Percentiles rank a stretch among this genome's conserved stretches.
phyloP scores from a whole-genome alignment of 192 early-diverging fungal genomes.

The Coemansia sp. region DNA sequence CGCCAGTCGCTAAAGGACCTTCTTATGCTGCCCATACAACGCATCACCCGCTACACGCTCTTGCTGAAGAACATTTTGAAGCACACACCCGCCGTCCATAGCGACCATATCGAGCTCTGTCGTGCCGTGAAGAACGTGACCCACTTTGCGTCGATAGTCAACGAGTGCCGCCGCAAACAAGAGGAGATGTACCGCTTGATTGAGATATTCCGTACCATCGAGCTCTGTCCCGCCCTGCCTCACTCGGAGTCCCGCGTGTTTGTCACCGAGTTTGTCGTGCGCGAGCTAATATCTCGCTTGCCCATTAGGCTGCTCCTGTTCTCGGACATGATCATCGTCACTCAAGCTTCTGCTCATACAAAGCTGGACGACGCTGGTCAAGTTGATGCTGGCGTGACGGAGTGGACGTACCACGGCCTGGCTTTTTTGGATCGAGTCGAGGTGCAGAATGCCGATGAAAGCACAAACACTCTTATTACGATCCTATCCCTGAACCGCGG shows the following conservation, averaged over 20 bases:
- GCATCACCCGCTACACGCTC: slow-evolving; percentile 51
- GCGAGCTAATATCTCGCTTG: slow-evolving; percentile 48
- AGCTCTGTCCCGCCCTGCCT: slow-evolving; percentile 32
- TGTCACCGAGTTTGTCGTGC: slow-evolving; percentile 36
- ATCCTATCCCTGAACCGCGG: slow-evolving; percentile 46
- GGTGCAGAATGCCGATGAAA: slow-evolving; percentile 48
- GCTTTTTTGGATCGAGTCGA: slow-evolving; percentile 44
- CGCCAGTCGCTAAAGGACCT: slow-evolving; percentile 51
- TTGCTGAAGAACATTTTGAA: slow-evolving; percentile 48
- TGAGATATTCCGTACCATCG: slow-evolving; percentile 35
- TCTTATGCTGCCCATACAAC: slow-evolving; percentile 52
- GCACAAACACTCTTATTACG: slow-evolving; percentile 44
- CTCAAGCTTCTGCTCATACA: slow-evolving; percentile 36
- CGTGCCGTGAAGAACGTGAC: slow-evolving; percentile 51
- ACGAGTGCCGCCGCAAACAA: slow-evolving; percentile 51
- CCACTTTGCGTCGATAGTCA: slow-evolving; percentile 47
- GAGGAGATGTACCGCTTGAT: slow-evolving; percentile 41
- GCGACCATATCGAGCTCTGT: slow-evolving; percentile 49
- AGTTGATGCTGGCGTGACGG: slow-evolving; percentile 10
- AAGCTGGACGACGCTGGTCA: slow-evolving; percentile 23
- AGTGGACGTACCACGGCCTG: slow-evolving; percentile 47
- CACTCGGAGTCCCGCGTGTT: slow-evolving; percentile 31
- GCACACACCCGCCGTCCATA: slow-evolving; percentile 47
- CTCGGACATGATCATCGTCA: slow-evolving; percentile 41
- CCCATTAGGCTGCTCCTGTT: slow-evolving; percentile 45